These are phyloP conservation scores for Lactarius hatsudake DNA, from an alignment of 768 basidiomycete genomes.

Conservation along the genomic window DNA sequence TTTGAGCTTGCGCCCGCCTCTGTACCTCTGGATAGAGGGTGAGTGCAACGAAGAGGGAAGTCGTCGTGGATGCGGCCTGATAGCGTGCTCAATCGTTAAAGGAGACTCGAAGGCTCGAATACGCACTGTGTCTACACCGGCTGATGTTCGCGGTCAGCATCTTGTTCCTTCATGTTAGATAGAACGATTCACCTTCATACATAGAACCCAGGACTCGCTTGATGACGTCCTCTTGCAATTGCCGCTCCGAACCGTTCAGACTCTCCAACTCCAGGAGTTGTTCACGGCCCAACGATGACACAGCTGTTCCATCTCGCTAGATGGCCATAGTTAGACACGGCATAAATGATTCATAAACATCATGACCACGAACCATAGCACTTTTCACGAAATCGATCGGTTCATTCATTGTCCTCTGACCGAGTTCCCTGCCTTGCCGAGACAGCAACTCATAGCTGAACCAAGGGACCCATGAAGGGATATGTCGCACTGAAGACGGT, in stretches of 20 bases:
- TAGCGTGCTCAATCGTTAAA: not conserved
- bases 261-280: too few relatives aligned
- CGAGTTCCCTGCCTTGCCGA: not conserved
- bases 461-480: not conserved
- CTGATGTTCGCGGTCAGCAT: not conserved
- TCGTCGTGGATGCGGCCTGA: conserved; percentile 11
- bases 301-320: too few relatives aligned
- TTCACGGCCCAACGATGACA: too few relatives aligned
- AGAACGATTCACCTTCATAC: too few relatives aligned
- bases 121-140: conserved; percentile 5
- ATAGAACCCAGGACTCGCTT: too few relatives aligned
- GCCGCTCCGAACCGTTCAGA: too few relatives aligned
- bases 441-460: conserved; percentile 6
- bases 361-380: not conserved
- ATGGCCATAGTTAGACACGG: too few relatives aligned
- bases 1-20: too few relatives aligned
- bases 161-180: too few relatives aligned
- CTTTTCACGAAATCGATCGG: not conserved
- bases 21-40: too few relatives aligned
- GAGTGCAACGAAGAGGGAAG: too few relatives aligned
- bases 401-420: not conserved
- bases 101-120: not conserved
- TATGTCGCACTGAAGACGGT: not conserved
- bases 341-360: not conserved
- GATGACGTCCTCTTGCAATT: too few relatives aligned